These are phyloP conservation scores for Penicillium palitans DNA, from an alignment of 2,329 filamentous ascomycete species.

Conservation along the genomic window DNA sequence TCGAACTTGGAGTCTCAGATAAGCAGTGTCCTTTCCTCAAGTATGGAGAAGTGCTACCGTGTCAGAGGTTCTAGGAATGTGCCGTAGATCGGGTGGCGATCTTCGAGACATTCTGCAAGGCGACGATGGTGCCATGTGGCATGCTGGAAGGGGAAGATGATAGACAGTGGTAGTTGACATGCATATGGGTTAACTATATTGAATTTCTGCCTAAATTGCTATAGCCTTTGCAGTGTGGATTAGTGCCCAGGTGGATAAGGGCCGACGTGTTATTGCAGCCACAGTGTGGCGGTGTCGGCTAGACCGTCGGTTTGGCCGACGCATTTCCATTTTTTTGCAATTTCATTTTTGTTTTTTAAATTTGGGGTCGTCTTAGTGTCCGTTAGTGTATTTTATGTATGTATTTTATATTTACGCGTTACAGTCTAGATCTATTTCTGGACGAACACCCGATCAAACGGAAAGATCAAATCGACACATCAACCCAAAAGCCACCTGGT, in stretches of 20 bases:
- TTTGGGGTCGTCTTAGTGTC: background rate
- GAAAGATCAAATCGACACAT: background rate
- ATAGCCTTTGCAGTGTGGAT: background rate
- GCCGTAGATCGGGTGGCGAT: constrained; percentile 21
- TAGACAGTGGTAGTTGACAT: constrained; percentile 11
- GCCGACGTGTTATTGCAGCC: background rate
- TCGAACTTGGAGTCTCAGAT: background rate
- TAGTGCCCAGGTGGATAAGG: no score
- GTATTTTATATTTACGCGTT: no score
- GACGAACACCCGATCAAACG: constrained; percentile 7
- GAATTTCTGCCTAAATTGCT: background rate
- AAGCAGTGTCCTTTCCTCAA: constrained; percentile 4
- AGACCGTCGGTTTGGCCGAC: background rate
- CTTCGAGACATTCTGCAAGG: constrained; percentile 28
- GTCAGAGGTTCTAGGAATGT: constrained; percentile 19
- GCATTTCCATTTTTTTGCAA: background rate
- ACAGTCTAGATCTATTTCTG: constrained; percentile 4
- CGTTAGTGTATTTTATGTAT: background rate
- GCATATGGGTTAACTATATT: constrained; percentile 6
- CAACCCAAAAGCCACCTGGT: background rate
- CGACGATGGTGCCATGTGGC: constrained; percentile 28
- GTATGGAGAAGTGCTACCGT: constrained; percentile 30
- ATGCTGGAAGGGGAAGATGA: constrained; percentile 11
- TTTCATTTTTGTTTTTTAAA: no score
- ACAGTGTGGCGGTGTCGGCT: constrained; percentile 8